phyloP scores from a whole-genome alignment of 768 basidiomycete species.

The Tephrocybe sp. region DNA sequence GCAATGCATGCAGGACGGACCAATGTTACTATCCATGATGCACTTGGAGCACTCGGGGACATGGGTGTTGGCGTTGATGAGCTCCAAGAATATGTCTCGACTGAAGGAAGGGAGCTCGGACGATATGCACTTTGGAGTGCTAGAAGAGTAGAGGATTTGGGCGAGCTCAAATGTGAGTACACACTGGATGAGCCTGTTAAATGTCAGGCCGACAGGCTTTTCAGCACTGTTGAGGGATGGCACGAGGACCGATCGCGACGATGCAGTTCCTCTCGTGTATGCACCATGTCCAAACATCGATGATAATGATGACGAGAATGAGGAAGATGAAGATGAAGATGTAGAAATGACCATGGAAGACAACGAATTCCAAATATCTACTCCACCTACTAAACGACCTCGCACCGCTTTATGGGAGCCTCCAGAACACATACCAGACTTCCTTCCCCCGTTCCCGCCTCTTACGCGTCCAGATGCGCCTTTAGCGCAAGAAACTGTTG shows the following conservation, averaged over 20 bases:
- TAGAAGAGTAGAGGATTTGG: constrained; percentile 68
- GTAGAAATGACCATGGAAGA: constrained; percentile 17
- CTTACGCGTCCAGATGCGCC: constrained; percentile 18
- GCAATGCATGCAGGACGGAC: constrained; percentile 74
- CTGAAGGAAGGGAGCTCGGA: constrained; percentile 66
- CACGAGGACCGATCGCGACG: constrained; percentile 51
- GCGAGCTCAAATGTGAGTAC: constrained; percentile 66
- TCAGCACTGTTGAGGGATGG: constrained; percentile 62
- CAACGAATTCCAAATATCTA: constrained; percentile 20
- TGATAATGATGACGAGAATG: constrained; percentile 27
- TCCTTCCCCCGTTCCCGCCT: constrained; percentile 66
- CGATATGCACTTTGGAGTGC: constrained; percentile 64
- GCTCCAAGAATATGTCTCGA: constrained; percentile 58
- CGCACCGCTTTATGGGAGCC: constrained; percentile 57
- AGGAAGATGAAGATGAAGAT: constrained; percentile 27
- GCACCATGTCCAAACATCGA: constrained; percentile 31
- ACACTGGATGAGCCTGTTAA: constrained; percentile 15
- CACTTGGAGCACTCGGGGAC: constrained; percentile 66
- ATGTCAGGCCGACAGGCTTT: constrained; percentile 24
- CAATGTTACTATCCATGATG: constrained; percentile 55
- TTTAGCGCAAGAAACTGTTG: neutral
- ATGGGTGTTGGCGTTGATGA: constrained; percentile 72
- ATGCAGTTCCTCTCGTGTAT: constrained; percentile 53
- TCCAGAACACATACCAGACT: constrained; percentile 61
- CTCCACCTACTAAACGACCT: constrained; percentile 54